Conservation (phyloP, 1,284 basidiomycete genomes). For the Cryptococcus wingfieldii region DNA sequence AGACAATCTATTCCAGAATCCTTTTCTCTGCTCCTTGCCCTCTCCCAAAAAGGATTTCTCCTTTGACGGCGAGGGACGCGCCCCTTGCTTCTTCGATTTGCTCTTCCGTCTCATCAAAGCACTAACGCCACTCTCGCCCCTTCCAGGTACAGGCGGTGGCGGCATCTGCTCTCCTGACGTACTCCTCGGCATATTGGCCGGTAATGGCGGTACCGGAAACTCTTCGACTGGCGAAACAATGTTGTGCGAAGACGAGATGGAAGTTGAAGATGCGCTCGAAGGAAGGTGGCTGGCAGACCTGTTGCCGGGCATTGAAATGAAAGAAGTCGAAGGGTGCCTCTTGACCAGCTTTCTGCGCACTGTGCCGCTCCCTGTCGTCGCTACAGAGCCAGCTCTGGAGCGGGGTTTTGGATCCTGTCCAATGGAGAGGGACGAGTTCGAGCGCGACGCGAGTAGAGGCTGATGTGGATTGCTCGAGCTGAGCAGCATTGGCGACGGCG, state of each 20-base stretch:
- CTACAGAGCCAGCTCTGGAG: slow-evolving; percentile 10
- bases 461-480: slow-evolving; percentile 1
- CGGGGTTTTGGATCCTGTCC: slow-evolving; percentile 4
- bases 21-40: slow-evolving; percentile 11
- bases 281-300: slow-evolving; percentile 11
- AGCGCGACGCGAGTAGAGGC: slow-evolving; percentile 8
- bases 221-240: background rate
- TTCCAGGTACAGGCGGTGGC: slow-evolving; percentile 25
- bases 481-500: slow-evolving; percentile 9
- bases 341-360: slow-evolving; percentile 25
- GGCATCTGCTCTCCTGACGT: slow-evolving; percentile 32
- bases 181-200: slow-evolving; percentile 8
- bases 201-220: slow-evolving; percentile 2
- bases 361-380: background rate
- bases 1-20: slow-evolving; percentile 37
- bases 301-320: slow-evolving; percentile 13
- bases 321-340: slow-evolving; percentile 30
- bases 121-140: background rate
- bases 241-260: background rate
- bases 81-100: slow-evolving; percentile 12
- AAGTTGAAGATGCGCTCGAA: slow-evolving; percentile 4
- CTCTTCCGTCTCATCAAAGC: background rate
- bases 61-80: slow-evolving; percentile 26
- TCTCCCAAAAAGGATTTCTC: slow-evolving; percentile 15
- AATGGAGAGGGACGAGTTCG: slow-evolving; percentile 7